Conservation (phyloP, 192 early-diverging fungal species). For the Dispira parvispora region DNA sequence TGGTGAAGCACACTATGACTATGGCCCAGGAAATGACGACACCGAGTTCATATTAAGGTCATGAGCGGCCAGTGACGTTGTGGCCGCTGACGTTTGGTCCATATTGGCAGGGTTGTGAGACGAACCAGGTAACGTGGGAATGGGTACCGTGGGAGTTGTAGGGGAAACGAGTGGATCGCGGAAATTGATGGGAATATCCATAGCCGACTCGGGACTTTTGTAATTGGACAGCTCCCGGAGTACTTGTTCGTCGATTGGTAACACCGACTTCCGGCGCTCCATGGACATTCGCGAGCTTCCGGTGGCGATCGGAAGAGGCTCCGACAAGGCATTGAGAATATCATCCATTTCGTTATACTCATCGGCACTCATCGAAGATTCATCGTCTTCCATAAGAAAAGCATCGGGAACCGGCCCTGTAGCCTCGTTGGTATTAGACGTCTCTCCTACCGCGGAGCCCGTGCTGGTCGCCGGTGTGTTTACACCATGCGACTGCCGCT, state of each 20-base stretch:
- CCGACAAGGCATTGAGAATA: neutral
- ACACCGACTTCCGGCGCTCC: slow-evolving; percentile 37
- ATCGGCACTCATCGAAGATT: neutral
- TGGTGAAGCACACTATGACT: no score
- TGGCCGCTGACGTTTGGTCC: no score
- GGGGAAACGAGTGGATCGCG: neutral
- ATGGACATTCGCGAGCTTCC: slow-evolving; percentile 15
- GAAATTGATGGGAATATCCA: slow-evolving; percentile 10
- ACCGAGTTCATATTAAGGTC: no score
- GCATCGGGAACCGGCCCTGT: neutral
- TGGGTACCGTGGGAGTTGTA: no score
- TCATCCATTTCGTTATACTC: neutral
- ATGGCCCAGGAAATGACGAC: no score
- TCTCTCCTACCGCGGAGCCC: neutral
- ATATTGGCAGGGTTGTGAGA: no score
- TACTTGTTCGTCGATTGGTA: slow-evolving; percentile 45
- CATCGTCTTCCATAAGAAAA: neutral
- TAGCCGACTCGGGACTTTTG: slow-evolving; percentile 37
- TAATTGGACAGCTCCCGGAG: slow-evolving; percentile 38
- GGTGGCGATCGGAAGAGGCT: slow-evolving; percentile 13
- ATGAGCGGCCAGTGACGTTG: no score
- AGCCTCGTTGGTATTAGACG: neutral
- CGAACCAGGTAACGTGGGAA: no score
- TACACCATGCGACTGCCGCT: neutral
- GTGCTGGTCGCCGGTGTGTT: neutral